phyloP scores from a whole-genome alignment of 2,329 filamentous ascomycete species.

The Colletotrichum godetiae region DNA sequence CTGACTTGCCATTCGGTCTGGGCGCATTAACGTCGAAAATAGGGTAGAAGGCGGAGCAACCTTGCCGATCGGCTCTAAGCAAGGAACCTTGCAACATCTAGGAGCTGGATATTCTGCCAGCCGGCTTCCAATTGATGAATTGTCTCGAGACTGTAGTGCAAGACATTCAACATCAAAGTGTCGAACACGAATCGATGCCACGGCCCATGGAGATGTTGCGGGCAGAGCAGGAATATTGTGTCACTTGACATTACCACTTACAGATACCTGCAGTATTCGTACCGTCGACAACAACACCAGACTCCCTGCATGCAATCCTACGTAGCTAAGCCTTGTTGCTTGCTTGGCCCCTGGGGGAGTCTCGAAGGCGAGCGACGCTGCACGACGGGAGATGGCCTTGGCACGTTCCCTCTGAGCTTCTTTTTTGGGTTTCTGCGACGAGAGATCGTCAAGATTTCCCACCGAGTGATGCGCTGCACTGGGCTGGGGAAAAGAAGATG shows the following conservation, averaged over 20 bases:
- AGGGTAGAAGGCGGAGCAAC: conserved; percentile 24
- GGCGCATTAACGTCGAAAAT: conserved; percentile 28
- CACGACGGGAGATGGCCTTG: conserved; percentile 25
- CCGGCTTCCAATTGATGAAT: conserved; percentile 25
- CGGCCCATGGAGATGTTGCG: background rate
- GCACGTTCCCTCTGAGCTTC: conserved; percentile 14
- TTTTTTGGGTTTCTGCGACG: conserved; percentile 12
- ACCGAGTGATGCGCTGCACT: conserved; percentile 6
- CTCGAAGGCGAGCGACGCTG: conserved; percentile 7
- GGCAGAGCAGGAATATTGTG: background rate
- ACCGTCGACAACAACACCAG: background rate
- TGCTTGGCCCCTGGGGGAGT: background rate
- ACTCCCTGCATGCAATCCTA: background rate
- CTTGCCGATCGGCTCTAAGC: conserved; percentile 2
- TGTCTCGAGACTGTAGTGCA: background rate
- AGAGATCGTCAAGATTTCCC: conserved; percentile 5
- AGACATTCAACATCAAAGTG: background rate
- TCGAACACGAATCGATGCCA: background rate
- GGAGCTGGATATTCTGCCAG: conserved; percentile 19
- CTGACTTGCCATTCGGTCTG: background rate
- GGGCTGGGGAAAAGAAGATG: background rate
- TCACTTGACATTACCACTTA: background rate
- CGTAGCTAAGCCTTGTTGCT: background rate
- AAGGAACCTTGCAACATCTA: conserved; percentile 7
- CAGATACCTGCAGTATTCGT: background rate